Base-by-base conservation (phyloP, 116 monocot genomes). In the Zostera marina region DNA sequence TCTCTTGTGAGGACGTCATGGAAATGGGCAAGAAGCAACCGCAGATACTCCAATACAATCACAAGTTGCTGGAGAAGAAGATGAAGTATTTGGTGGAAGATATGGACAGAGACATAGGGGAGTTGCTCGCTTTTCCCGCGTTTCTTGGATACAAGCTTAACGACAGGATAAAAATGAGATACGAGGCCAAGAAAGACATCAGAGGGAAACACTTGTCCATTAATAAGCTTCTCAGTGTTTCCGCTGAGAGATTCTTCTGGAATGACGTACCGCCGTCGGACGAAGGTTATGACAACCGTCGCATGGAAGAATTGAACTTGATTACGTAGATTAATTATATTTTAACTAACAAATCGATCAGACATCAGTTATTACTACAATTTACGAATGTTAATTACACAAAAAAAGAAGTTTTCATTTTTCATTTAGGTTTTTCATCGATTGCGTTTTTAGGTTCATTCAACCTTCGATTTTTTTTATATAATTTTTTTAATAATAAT, bases 111-210 rank as follows among this genome's bases (percentile, higher is more conserved):
- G 87, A 82, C 12, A 53, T 87, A 5, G 79, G 66, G 17, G 87
- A 87, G 74, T 63, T 87, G 32, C 63, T 87, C 48, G 52, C 63
- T 10, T 87, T 87, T 63, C 87, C 87, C 5, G 87, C 87, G 0
- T 87, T 87, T 63, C 72, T 87, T 8, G 87, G 87, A 1, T 87
- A 87, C 68, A 82, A 82, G 59, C 74, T 85, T n/a, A 81, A 85
- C 56, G 77, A 75, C 32, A 58, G 85, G 67, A 85, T 85, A 48
- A 85, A 80, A 71, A 47, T n/a, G 2, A 72, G 85, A 61, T 81
- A 80, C 58, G 85, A 80, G 70, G 59, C 63, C 24, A 75, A 75
- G 77, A 77, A 71, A 72, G 57, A 63, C 44, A 68, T 5, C 15
- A 72, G 74, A 22, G 77, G 85, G 26, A 77, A 78, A 57, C 58